phyloP scores from a whole-genome alignment of 2,329 filamentous ascomycete species.

The Cercospora sesami region DNA sequence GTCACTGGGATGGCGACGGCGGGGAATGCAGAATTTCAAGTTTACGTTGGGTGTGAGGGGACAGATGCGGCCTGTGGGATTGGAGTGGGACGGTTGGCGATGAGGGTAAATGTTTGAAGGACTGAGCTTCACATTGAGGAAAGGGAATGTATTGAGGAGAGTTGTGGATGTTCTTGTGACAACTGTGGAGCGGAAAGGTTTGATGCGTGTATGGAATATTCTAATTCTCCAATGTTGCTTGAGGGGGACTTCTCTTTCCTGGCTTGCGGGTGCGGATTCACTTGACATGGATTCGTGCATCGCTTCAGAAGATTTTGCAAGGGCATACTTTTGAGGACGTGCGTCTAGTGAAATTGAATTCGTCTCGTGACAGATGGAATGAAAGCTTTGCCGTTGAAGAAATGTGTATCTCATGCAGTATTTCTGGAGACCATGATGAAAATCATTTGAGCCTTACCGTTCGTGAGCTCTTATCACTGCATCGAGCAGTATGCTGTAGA shows the following conservation, averaged over 20 bases:
- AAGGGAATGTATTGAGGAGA: not conserved
- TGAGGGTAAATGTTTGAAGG: slow-evolving; percentile 8
- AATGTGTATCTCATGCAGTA: not conserved
- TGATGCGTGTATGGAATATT: not conserved
- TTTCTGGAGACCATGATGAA: not conserved
- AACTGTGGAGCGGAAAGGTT: not conserved
- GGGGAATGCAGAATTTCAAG: not conserved
- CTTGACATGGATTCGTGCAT: not conserved
- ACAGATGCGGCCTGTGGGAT: not conserved
- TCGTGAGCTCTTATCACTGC: not conserved
- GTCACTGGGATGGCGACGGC: not conserved
- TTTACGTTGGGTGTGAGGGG: slow-evolving; percentile 5
- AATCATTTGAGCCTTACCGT: not conserved
- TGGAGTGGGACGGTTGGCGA: not conserved
- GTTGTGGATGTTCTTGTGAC: not conserved
- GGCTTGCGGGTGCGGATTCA: not conserved
- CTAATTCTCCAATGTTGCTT: not conserved
- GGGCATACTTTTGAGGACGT: not conserved
- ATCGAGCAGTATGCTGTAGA: not conserved
- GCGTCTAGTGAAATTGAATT: not conserved
- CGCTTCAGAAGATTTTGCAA: not conserved
- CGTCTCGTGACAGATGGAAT: not conserved
- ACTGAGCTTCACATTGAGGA: not conserved
- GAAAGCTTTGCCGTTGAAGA: not conserved
- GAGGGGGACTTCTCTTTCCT: not conserved